Conservation (phyloP, 257 asterid genomes). For the Plantago ovata region DNA sequence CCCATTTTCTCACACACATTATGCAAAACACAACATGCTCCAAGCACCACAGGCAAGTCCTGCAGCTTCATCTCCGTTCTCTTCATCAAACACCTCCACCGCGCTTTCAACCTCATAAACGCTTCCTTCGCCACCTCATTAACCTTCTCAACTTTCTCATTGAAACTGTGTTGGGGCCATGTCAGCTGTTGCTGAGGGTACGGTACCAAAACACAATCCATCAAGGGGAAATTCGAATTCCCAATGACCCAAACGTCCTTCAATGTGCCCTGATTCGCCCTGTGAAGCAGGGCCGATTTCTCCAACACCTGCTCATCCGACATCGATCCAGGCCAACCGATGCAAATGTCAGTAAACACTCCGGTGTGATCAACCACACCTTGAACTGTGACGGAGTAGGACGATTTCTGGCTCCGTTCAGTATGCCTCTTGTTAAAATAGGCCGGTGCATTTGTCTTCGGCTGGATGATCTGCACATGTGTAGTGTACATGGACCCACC, state of each 20-base stretch:
- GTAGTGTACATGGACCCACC: constrained; percentile 72
- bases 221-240: constrained; percentile 44
- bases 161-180: constrained; percentile 75
- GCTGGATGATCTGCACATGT: constrained; percentile 76
- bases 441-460: constrained; percentile 45
- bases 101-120: constrained; percentile 61
- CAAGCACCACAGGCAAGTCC: constrained; percentile 75
- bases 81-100: constrained; percentile 82
- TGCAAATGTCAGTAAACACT: constrained; percentile 64
- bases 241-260: constrained; percentile 52
- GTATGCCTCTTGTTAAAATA: constrained; percentile 81
- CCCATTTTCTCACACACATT: constrained; percentile 69
- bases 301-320: constrained; percentile 69
- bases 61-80: constrained; percentile 82
- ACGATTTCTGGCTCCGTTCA: constrained; percentile 69
- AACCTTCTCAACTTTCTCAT: constrained; percentile 48
- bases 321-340: constrained; percentile 96
- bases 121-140: constrained; percentile 51
- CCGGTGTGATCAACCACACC: constrained; percentile 72
- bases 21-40: constrained; percentile 83
- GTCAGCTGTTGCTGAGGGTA: constrained; percentile 49
- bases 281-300: constrained; percentile 60
- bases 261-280: constrained; percentile 51
- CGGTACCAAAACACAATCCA: constrained; percentile 73
- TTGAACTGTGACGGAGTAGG: constrained; percentile 73